Evolutionary conservation across 2,329 filamentous ascomycete genomes (phyloP).

Genomic region (Didymella sp.): DNA sequence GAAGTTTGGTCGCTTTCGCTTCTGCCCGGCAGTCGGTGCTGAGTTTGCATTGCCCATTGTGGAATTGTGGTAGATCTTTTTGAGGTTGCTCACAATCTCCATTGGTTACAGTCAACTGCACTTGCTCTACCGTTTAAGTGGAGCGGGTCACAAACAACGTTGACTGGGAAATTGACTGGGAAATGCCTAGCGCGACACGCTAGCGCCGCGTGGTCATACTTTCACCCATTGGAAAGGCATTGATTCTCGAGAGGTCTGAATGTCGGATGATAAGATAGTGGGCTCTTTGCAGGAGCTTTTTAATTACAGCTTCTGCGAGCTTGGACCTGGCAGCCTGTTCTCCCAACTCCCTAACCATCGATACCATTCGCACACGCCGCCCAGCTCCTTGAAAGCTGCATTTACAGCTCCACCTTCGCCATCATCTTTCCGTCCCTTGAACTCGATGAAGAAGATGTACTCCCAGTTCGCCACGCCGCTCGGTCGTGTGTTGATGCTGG

Average conservation of each 20-base stretch:
- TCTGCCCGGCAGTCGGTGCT: conserved; percentile 13
- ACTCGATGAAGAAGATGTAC: conserved; percentile 95
- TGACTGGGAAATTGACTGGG: background rate
- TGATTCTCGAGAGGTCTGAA: no score
- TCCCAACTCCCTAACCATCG: conserved; percentile 75
- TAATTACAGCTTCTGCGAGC: background rate
- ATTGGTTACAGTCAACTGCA: conserved; percentile 15
- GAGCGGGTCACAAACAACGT: conserved; percentile 12
- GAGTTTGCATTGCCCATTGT: conserved; percentile 19
- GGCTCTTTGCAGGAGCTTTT: background rate
- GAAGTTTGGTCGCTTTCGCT: conserved; percentile 22
- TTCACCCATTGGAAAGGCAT: background rate
- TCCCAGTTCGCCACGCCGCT: conserved; percentile 79
- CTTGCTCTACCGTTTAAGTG: conserved; percentile 13
- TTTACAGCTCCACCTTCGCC: conserved; percentile 64
- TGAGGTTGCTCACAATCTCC: conserved; percentile 21
- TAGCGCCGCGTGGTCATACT: conserved; percentile 8
- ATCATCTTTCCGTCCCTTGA: conserved; percentile 71
- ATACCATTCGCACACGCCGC: conserved; percentile 65
- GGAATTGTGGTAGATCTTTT: conserved; percentile 12
- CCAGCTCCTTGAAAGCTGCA: conserved; percentile 66
- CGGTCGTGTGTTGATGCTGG: conserved; percentile 87
- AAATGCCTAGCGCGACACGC: conserved; percentile 11
- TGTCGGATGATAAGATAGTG: no score
- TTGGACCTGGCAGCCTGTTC: background rate